Evolutionary conservation across 2,329 filamentous ascomycete species (phyloP).

Genomic region (Colletotrichum viniferum): DNA sequence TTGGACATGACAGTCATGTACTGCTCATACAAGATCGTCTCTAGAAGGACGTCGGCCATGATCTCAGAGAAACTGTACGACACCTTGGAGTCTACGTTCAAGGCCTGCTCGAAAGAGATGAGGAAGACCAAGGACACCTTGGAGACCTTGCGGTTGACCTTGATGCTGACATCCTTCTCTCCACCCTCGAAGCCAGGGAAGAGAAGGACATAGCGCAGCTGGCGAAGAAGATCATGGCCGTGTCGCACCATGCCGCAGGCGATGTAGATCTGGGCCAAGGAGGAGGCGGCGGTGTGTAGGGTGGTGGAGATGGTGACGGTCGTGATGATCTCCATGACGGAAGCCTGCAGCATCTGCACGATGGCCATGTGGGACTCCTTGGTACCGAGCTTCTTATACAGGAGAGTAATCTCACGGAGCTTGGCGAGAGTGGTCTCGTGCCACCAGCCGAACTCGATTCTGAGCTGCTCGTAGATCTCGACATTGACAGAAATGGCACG

Average conservation of each 20-base stretch:
- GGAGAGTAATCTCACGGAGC: conserved; percentile 44
- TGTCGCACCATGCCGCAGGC: conserved; percentile 41
- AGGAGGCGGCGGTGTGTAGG: conserved; percentile 53
- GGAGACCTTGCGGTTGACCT: conserved; percentile 37
- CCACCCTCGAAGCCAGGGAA: conserved; percentile 42
- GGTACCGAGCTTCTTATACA: conserved; percentile 43
- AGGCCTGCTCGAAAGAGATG: conserved; percentile 46
- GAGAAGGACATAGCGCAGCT: conserved; percentile 54
- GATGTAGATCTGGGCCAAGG: conserved; percentile 50
- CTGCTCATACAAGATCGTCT: conserved; percentile 42
- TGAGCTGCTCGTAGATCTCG: conserved; percentile 47
- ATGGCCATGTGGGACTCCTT: conserved; percentile 42
- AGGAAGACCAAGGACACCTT: conserved; percentile 48
- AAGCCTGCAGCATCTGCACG: conserved; percentile 40
- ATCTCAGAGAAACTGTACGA: conserved; percentile 45
- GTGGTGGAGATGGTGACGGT: conserved; percentile 41
- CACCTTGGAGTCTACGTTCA: conserved; percentile 34
- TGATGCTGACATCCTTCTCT: conserved; percentile 34
- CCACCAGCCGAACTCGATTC: conserved; percentile 47
- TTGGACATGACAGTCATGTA: conserved; percentile 30
- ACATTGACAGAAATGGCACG: conserved; percentile 35
- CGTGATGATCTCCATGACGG: conserved; percentile 44
- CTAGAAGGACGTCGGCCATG: conserved; percentile 39
- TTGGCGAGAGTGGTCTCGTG: conserved; percentile 48
- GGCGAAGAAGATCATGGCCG: conserved; percentile 47